Evolutionary conservation across 306 rosid species (phyloP), one percentile per base, ranked within the genome.

Genomic region (Psophocarpus tetragonolobus): DNA sequence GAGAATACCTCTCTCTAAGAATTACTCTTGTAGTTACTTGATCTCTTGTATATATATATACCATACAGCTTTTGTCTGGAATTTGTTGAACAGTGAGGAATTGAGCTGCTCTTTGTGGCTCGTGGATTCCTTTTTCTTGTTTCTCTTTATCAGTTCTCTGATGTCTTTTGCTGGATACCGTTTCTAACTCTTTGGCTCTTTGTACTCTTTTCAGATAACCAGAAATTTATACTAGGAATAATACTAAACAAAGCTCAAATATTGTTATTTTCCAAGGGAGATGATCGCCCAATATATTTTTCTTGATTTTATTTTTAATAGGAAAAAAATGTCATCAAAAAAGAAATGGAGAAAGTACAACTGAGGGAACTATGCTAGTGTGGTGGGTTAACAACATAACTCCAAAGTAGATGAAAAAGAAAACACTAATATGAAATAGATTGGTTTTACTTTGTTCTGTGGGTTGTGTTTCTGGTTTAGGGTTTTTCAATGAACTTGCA

Each of bases 401-500:
- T 53, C 6, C 48, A 47, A 67, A 67, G 27, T 27, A 53, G 56
- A 77, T 51, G 45, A 26, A 53, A 20, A 53, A 4, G 17, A 29
- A 29, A 48, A 48, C 26, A 64, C 51, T 63, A 44, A 24, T 24
- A 3, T 23, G 48, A 57, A 23, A 71, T 18, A 66, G 56, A 58
- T 74, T 68, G 50, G 48, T 62, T 56, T 8, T 18, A 18, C 21
- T 44, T 10, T 48, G 41, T 18, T 6, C 21, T 44, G 6, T 48
- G 41, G 44, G n/a, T 29, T 47, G 29, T 39, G 44, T 36, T 72
- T 53, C 73, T 53, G 51, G 41, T 69, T 42, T 23, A 51, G 71
- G 71, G 30, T 57, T 68, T 74, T 17, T 74, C 67, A 57, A 13
- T 32, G 63, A 68, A 68, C 32, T 8, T 57, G 42, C 32, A 53